Base-by-base conservation (phyloP, 2,329 filamentous ascomycete species). In the Cordyceps farinosa region DNA sequence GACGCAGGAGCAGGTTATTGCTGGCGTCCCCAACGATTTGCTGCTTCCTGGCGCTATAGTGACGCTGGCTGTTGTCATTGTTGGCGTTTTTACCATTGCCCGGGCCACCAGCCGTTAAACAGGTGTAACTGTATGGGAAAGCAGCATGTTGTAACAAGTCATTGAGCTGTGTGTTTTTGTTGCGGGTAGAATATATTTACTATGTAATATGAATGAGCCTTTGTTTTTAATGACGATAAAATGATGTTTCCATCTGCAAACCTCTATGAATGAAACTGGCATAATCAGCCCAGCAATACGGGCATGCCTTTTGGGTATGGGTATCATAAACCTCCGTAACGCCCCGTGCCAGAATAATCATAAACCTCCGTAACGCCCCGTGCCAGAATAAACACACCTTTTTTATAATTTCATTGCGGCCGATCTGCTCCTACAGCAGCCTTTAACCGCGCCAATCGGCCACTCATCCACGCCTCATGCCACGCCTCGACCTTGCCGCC, bases 1-100 rank as follows among this genome's bases (percentile, higher is more conserved):
- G 22, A 79, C 85, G 62, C 84, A 87, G 64, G 87, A 94, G 65
- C 91, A 96, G 76, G 80, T 97, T 64, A 94, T 99, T 72, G 84
- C 88, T 2, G 95, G 95, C 61, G 90, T 99, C 40, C 92, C 95
- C 9, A 99, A 99, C 72, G 95, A 99, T 72, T 81, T 98, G 61
- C 82, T 99, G 22, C 84, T 98, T 48, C 95, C 95, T 0, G 95
- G 95, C 68, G 95, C 95, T 27, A 94, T 99, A 73, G 92, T 95
- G 63, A 93, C 93, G n/a, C 79, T 99, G 72, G 95, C 94, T 10
- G 91, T 96, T 50, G 93, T 97, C 44, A 97, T 99, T 76, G 83
- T 96, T 47, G 91, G 91, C 67, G 94, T 98, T 11, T 99, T 99
- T 78, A 88, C 92, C 48, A 87, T 99, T 70, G 88, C 91, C 65